Percentiles rank a stretch among this genome's conserved stretches.
Conservation (phyloP, 2,329 filamentous ascomycete species). For the Cladosporium phlei region DNA sequence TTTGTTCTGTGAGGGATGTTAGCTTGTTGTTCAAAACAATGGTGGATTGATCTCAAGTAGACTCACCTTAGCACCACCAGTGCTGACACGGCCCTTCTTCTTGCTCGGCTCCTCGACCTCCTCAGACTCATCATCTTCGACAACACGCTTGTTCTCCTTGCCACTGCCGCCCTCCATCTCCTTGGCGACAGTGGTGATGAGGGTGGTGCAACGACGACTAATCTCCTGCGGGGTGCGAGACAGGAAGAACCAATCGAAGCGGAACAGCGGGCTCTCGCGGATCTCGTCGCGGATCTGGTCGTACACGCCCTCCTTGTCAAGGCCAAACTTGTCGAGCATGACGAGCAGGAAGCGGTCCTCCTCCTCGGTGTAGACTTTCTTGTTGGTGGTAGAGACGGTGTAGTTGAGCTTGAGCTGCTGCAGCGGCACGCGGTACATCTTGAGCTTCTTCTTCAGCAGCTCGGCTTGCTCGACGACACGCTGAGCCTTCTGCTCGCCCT, state of each 20-base stretch:
- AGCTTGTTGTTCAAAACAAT: neutral
- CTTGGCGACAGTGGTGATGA: conserved; percentile 88
- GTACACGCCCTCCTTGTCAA: conserved; percentile 85
- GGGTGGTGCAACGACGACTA: conserved; percentile 83
- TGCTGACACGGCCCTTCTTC: conserved; percentile 84
- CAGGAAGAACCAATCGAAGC: conserved; percentile 99
- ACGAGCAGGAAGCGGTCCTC: conserved; percentile 94
- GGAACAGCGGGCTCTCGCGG: conserved; percentile 86
- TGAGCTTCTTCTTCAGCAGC: conserved; percentile 90
- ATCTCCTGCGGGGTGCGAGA: conserved; percentile 91
- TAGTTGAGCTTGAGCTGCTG: conserved; percentile 99
- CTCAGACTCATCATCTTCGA: conserved; percentile 77
- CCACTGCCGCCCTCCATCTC: conserved; percentile 71
- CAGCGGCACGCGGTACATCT: conserved; percentile 91
- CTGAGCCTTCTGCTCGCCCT: conserved; percentile 82
- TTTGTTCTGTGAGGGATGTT: conserved; percentile 67
- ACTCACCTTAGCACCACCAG: conserved; percentile 65
- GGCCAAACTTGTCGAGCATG: conserved; percentile 83
- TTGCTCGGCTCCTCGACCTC: conserved; percentile 69
- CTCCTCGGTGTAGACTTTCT: conserved; percentile 98
- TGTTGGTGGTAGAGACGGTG: conserved; percentile 97
- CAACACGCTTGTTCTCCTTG: conserved; percentile 61
- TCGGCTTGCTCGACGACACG: conserved; percentile 90
- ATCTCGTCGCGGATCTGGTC: conserved; percentile 97
- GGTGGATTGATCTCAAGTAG: neutral